Conservation (phyloP, 2,329 filamentous ascomycete genomes). For the Ramularia endophylla region DNA sequence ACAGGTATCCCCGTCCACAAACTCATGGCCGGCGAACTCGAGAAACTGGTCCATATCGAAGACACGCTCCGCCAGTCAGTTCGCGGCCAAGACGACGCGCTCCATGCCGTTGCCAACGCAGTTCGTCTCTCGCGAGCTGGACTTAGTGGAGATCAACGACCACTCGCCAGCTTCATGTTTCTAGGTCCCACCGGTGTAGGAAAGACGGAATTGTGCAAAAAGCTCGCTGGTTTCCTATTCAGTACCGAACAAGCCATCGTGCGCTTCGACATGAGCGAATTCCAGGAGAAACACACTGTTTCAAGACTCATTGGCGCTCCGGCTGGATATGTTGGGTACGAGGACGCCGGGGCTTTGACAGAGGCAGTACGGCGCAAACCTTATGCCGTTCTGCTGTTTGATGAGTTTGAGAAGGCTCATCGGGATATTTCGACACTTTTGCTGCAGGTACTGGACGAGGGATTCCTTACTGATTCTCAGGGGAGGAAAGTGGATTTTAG, state of each 20-base stretch:
- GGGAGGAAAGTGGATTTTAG: conserved; percentile 96
- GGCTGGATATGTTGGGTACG: conserved; percentile 93
- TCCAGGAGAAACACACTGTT: conserved; percentile 95
- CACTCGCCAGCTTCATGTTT: conserved; percentile 95
- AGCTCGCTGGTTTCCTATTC: conserved; percentile 88
- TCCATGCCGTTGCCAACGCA: conserved; percentile 84
- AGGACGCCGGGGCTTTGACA: conserved; percentile 92
- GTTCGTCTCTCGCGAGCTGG: conserved; percentile 92
- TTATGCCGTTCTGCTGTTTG: conserved; percentile 89
- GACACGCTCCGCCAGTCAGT: conserved; percentile 77
- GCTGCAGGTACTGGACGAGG: conserved; percentile 91
- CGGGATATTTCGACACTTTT: conserved; percentile 88
- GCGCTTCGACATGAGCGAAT: conserved; percentile 96
- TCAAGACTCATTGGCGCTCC: conserved; percentile 88
- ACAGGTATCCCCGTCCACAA: conserved; percentile 93
- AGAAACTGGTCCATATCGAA: conserved; percentile 95
- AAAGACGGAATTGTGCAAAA: conserved; percentile 96
- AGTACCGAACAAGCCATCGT: conserved; percentile 86
- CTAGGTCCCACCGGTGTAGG: conserved; percentile 93
- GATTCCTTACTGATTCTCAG: conserved; percentile 90
- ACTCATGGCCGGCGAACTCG: conserved; percentile 85
- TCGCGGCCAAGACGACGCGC: conserved; percentile 88
- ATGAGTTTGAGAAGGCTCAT: conserved; percentile 97
- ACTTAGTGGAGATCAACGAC: conserved; percentile 83
- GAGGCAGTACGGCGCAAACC: conserved; percentile 93